Evolutionary conservation across 78 protist species (phyloP).

Genomic region (Tieghemostelium lacteum): DNA sequence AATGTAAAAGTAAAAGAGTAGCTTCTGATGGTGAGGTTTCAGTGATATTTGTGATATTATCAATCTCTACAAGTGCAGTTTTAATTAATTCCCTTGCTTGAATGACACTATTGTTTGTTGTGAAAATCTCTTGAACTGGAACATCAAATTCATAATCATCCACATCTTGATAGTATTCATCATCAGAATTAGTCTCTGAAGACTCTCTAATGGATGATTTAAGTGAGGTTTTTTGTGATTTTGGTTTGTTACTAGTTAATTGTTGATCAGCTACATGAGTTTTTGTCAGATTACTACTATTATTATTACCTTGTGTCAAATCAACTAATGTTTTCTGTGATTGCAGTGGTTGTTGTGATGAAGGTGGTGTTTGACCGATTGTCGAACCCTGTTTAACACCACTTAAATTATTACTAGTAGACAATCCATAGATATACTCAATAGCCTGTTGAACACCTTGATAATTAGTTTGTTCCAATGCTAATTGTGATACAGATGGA

Average conservation of each 20-base stretch:
- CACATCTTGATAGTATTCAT: conserved; percentile 62
- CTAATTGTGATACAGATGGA: conserved; percentile 37
- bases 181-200: conserved; percentile 9
- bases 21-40: conserved; percentile 68
- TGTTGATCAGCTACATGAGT: not conserved
- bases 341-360: not conserved
- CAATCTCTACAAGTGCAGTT: conserved; percentile 55
- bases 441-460: conserved; percentile 2
- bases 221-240: not conserved
- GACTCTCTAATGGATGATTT: not conserved
- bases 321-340: conserved; percentile 15
- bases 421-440: conserved; percentile 33
- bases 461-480: conserved; percentile 47
- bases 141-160: conserved; percentile 64
- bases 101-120: conserved; percentile 25
- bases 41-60: conserved; percentile 23
- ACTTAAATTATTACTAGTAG: not conserved
- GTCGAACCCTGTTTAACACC: not conserved
- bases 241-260: too few species aligned
- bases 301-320: too few species aligned
- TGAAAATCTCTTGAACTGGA: conserved; percentile 20
- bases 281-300: too few species aligned
- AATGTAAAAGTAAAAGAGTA: conserved; percentile 37
- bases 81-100: conserved; percentile 9
- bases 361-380: not conserved